These are phyloP conservation scores for Coemansia sp. DNA, from an alignment of 192 early-diverging fungal species.

Conservation along the genomic window DNA sequence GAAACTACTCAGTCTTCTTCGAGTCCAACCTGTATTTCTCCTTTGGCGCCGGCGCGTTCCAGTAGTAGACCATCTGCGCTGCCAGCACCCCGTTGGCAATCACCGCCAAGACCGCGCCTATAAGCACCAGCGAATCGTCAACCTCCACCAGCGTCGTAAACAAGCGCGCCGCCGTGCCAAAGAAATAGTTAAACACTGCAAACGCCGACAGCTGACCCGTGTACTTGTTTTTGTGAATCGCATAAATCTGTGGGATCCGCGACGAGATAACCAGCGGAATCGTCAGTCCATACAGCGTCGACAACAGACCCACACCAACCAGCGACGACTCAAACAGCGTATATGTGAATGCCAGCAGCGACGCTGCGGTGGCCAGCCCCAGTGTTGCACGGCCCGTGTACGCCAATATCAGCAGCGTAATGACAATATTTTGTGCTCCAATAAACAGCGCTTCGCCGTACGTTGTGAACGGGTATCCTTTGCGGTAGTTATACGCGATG, in stretches of 20 bases:
- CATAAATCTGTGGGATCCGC: conserved; percentile 86
- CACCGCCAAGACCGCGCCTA: conserved; percentile 63
- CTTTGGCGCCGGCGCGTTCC: conserved; percentile 55
- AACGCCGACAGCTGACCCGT: conserved; percentile 91
- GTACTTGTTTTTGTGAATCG: conserved; percentile 74
- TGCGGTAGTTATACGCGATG: conserved; percentile 82
- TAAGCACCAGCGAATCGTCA: conserved; percentile 73
- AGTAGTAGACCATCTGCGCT: conserved; percentile 74
- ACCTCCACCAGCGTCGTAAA: conserved; percentile 92
- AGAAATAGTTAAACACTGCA: conserved; percentile 83
- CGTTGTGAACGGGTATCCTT: conserved; percentile 82
- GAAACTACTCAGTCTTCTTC: conserved; percentile 34
- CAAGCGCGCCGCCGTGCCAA: conserved; percentile 80
- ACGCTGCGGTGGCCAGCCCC: conserved; percentile 18
- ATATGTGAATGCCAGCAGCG: conserved; percentile 49
- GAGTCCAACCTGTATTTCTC: conserved; percentile 52
- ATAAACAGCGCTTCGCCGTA: conserved; percentile 85
- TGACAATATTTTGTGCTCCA: conserved; percentile 75
- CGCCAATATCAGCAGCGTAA: conserved; percentile 64
- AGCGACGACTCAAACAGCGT: conserved; percentile 54
- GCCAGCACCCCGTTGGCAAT: conserved; percentile 74
- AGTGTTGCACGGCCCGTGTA: conserved; percentile 51
- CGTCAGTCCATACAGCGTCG: conserved; percentile 65
- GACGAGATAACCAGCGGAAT: conserved; percentile 76
- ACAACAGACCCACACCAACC: conserved; percentile 52